A percentile compares a stretch with the other conserved stretches of the same genome.
These are phyloP conservation scores for Castanopsis chinensis DNA, from an alignment of 306 rosid species.

Conservation along the genomic window DNA sequence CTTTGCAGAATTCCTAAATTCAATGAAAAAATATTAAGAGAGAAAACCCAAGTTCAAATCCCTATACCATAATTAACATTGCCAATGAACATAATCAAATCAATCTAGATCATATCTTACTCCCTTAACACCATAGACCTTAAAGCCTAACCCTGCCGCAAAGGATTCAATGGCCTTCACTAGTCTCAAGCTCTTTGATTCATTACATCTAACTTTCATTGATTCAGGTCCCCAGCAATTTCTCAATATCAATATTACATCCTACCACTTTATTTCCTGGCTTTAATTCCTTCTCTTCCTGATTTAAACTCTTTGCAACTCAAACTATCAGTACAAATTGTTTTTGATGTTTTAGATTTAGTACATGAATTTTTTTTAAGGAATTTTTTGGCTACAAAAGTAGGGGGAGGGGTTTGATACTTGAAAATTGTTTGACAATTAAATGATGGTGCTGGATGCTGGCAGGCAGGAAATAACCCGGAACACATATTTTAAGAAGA, in stretches of 20 bases:
- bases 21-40: neutral
- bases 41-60: neutral
- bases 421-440: neutral
- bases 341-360: neutral
- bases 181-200: too few relatives aligned
- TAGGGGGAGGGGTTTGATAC: too few relatives aligned
- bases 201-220: too few relatives aligned
- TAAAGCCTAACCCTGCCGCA: neutral
- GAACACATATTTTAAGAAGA: neutral
- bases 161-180: neutral
- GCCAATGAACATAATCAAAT: neutral
- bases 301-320: too few relatives aligned
- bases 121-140: neutral
- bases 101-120: neutral
- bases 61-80: neutral
- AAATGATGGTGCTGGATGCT: neutral
- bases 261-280: neutral
- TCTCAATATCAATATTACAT: neutral
- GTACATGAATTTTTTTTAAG: too few relatives aligned
- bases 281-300: neutral
- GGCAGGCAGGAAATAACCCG: neutral
- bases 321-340: neutral
- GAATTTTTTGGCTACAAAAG: too few relatives aligned
- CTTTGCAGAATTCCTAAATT: neutral
- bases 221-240: too few relatives aligned